phyloP scores from a whole-genome alignment of 176 grass and related monocot genomes.

The Avena sativa region DNA sequence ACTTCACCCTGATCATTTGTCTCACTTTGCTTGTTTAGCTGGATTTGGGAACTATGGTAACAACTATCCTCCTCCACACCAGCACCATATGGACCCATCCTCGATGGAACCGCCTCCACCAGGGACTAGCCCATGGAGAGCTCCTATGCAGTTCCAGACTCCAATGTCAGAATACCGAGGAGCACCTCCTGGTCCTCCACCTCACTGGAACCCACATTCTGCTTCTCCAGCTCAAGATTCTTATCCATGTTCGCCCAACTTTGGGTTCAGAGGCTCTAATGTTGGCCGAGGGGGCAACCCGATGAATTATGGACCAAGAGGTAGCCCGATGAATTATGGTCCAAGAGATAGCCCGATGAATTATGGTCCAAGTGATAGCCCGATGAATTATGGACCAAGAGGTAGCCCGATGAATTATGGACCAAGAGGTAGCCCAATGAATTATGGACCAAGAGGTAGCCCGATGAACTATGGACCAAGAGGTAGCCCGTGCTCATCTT shows the following conservation, averaged over 20 bases:
- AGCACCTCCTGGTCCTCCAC: constrained; percentile 34
- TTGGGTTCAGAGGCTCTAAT: constrained; percentile 35
- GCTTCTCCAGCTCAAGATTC: constrained; percentile 22
- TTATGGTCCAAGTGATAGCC: constrained; percentile 38
- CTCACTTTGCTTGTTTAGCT: constrained; percentile 18
- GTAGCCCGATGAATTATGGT: constrained; percentile 45
- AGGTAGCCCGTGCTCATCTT: constrained; percentile 36
- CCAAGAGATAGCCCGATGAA: constrained; percentile 40
- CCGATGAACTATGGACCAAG: constrained; percentile 47
- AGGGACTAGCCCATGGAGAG: constrained; percentile 40
- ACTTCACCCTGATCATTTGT: constrained; percentile 7
- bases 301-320: constrained; percentile 45
- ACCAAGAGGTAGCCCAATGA: constrained; percentile 39
- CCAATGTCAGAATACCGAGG: constrained; percentile 52
- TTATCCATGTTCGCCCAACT: constrained; percentile 41
- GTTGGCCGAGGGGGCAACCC: constrained; percentile 2
- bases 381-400: constrained; percentile 43
- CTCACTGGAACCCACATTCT: constrained; percentile 45
- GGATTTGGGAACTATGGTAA: constrained; percentile 41
- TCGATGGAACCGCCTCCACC: constrained; percentile 7
- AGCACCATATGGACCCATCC: constrained; percentile 38
- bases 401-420: constrained; percentile 33
- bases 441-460: constrained; percentile 43
- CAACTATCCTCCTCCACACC: constrained; percentile 41
- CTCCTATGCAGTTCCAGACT: constrained; percentile 47